These are phyloP conservation scores for Phytopythium sindhum DNA, from an alignment of 352 stramenopile species.

Conservation along the genomic window DNA sequence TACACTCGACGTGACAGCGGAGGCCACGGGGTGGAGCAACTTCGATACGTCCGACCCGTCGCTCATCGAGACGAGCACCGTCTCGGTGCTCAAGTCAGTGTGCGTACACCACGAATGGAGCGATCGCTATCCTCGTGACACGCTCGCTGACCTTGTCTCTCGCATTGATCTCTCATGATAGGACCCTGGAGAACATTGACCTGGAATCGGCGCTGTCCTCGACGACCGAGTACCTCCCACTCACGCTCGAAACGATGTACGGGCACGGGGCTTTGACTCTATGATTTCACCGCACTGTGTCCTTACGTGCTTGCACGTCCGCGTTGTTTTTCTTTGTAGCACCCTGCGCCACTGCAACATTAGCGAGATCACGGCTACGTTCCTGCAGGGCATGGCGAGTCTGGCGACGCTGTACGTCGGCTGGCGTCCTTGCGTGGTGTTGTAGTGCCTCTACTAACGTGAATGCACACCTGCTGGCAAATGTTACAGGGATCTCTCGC, in stretches of 20 bases:
- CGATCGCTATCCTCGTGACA: not conserved
- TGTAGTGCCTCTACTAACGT: not conserved
- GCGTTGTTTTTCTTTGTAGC: conserved; percentile 8
- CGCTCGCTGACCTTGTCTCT: conserved; percentile 4
- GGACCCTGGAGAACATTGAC: conserved; percentile 41
- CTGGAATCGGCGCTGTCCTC: conserved; percentile 29
- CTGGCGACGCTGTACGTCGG: conserved; percentile 30
- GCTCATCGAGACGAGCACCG: conserved; percentile 35
- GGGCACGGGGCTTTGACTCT: conserved; percentile 4
- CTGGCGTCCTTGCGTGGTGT: not conserved
- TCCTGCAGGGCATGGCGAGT: conserved; percentile 40
- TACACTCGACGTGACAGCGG: conserved; percentile 35
- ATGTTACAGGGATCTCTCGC: conserved; percentile 28
- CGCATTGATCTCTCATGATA: conserved; percentile 4
- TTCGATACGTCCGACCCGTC: conserved; percentile 29
- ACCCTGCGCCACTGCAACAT: conserved; percentile 40
- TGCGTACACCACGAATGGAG: conserved; percentile 12
- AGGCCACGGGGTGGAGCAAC: conserved; percentile 38
- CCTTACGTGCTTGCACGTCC: not conserved
- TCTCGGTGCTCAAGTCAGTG: conserved; percentile 31
- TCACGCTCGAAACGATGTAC: conserved; percentile 42
- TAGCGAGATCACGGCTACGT: conserved; percentile 31
- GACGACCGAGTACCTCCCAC: conserved; percentile 34
- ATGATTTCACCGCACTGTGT: not conserved
- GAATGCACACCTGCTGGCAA: not conserved